Evolutionary conservation across 2,329 filamentous ascomycete species (phyloP), one percentile per base, ranked within the genome.

Genomic region (Blumeriella jaapii): DNA sequence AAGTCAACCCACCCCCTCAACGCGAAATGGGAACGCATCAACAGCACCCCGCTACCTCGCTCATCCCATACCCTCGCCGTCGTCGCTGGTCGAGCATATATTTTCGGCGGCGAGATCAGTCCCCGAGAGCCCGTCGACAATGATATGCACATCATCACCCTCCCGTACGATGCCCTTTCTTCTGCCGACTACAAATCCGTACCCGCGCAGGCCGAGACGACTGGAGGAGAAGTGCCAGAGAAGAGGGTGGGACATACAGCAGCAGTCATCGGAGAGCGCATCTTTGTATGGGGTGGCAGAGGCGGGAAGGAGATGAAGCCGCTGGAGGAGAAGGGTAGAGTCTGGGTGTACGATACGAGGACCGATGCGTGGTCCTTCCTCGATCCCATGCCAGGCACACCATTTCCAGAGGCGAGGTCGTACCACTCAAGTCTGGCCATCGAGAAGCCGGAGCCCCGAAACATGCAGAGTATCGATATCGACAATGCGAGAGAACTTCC

Each of bases 281-380:
- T 93, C 50, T 89, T 89, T 59, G 45, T 93, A 26, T 93, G 87
- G 57, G 85, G 83, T 30, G 85, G 86, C 7, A 75, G 82, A 28
- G 78, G 79, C 20, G 80, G 80, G 0, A 59, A 66, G 3, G 74
- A 73, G 17, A 78, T 82, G 71, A 62, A 69, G 2, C 74, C 82
- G 1, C 64, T 93, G 8, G 73, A 87, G 34, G 85, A 93, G 51
- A 56, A 64, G 8, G 85, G 85, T 11, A 65, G 74, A 3, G 65
- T 93, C 33, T 93, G 84, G 84, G 64, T 75, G 18, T 87, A 82
- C 50, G 72, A 85, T 54, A 76, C 79, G 1, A 62, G 67, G 39
- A 61, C 63, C n/a, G 60, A 68, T 36, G 60, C 59, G 9, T 93
- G 85, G 86, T 62, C 67, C 4, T 66, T 64, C 40, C 60, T 87